Evolutionary conservation across 2,329 filamentous ascomycete genomes (phyloP), one percentile per base, ranked within the genome.

Genomic region (Colletotrichum sp.): DNA sequence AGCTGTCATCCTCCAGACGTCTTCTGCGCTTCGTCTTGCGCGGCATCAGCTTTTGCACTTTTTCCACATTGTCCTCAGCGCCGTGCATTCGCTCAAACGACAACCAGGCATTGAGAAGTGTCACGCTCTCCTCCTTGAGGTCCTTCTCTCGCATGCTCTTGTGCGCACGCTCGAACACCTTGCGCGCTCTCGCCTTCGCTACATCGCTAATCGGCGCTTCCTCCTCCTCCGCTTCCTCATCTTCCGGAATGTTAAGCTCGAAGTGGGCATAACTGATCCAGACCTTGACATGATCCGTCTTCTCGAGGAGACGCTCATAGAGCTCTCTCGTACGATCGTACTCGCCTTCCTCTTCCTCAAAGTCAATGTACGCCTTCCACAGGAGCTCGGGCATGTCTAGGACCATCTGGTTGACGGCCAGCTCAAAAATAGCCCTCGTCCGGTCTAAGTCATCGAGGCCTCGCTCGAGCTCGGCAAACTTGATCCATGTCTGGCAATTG

Each of bases 191-290:
- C 16, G 87, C 86, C 87, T 98, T 98, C 78, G 96, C 96, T 74
- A 93, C 93, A 26, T 97, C 95, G 84, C 94, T 95, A 81, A 98
- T 90, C 3, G 85, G 93, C 86, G 81, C 92, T 87, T 94, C 92
- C 75, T 93, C 91, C 24, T 91, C 90, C 5, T 85, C 86, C 56
- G 90, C 90, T 63, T 91, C 90, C 55, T 92, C 91, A 68, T 92
- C 90, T 73, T 98, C 96, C 59, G 96, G 95, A 0, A 98, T 93
- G 83, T 97, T 96, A 87, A 98, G 95, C 85, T 99, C 97, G 82
- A 99, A 98, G 84, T 97, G 95, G n/a, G 97, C 97, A 86, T 96
- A 99, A 84, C 95, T 96, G 84, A 97, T 98, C 97, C 97, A 99
- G 75, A 99, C 97, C 89, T 98, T 99, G 88, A 98, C 96, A 82